Evolutionary conservation across 257 asterid species (phyloP), one percentile per base, ranked within the genome.

Genomic region (Salvia splendens): DNA sequence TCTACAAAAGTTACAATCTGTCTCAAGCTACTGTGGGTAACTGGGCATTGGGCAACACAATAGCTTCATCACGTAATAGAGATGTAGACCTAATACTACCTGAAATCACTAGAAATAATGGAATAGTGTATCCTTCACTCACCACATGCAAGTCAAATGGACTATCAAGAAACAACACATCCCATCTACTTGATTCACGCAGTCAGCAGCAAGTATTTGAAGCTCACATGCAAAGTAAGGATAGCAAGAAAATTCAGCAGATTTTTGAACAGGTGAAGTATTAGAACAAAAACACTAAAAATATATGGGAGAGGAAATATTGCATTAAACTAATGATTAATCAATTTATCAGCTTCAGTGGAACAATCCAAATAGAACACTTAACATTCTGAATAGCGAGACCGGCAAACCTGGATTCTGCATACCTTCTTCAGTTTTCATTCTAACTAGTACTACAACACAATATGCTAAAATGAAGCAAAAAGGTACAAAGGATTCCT

Each of bases 1-100:
- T 92, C 98, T 92, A 83, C 83, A 79, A 59, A 68, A 50, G 14
- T 46, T n/a, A 20, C n/a, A 57, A 51, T 32, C 8, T 9, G 33
- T 35, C 53, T 28, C 56, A 67, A 28, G 54, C 64, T 14, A 71
- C 12, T 33, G 51, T 45, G 32, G n/a, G n/a, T n/a, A n/a, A n/a
- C n/a, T n/a, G n/a, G 30, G 30, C 30, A 24, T 24, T 24, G 30
- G 33, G 54, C 48, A 49, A 51, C 5, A 30, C 8, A 38, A 14
- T 57, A 33, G 54, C 45, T 55, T 60, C 38, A 42, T 43, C 38
- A 63, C 51, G 56, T 10, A 62, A 33, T 6, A 36, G 40, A 24
- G 2, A 14, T n/a, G 60, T 58, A 59, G 8, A 45, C 32, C 40
- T 12, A 46, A 53, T 17, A 35, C 43, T 16, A 15, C 9, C 36